Evolutionary conservation across 2,329 filamentous ascomycete genomes (phyloP).

Genomic region (Thielaviopsis cerberus): DNA sequence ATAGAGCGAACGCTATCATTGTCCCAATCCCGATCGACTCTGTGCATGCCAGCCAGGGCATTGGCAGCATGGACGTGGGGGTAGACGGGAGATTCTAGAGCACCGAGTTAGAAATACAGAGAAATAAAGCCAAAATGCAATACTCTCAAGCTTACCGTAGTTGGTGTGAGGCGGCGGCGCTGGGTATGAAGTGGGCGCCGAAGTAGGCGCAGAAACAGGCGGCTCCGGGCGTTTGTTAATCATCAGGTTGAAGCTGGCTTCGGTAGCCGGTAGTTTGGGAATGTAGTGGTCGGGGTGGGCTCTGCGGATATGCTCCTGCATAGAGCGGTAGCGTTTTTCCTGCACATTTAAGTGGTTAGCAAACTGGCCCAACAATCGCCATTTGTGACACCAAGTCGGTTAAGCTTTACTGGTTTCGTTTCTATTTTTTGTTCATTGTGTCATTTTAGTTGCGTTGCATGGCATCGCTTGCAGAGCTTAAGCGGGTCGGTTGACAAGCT

Average conservation of each 20-base stretch:
- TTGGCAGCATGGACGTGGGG: conserved; percentile 6
- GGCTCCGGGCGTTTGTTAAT: conserved; percentile 48
- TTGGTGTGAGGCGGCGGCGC: not conserved
- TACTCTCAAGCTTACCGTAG: conserved; percentile 17
- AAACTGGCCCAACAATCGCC: not conserved
- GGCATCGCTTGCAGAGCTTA: not conserved
- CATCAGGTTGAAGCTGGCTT: conserved; percentile 95
- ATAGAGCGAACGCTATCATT: conserved; percentile 3
- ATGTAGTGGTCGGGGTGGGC: conserved; percentile 96
- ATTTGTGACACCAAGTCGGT: not conserved
- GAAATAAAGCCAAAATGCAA: conserved; percentile 7
- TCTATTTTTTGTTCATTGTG: not conserved
- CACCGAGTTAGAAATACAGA: conserved; percentile 6
- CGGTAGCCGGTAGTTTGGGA: conserved; percentile 88
- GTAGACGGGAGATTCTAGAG: conserved; percentile 1
- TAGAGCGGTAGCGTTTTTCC: conserved; percentile 93
- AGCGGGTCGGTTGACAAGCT: not conserved
- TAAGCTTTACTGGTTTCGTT: no score
- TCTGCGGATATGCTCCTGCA: conserved; percentile 97
- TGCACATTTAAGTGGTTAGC: conserved; percentile 24
- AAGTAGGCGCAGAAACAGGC: conserved; percentile 18
- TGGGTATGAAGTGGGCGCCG: conserved; percentile 11
- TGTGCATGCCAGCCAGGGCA: conserved; percentile 4
- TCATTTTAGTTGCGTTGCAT: not conserved
- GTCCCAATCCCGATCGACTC: conserved; percentile 6